Base-by-base conservation (phyloP, 1,139 yeast genomes). In the Oligophagozyma castellii region DNA sequence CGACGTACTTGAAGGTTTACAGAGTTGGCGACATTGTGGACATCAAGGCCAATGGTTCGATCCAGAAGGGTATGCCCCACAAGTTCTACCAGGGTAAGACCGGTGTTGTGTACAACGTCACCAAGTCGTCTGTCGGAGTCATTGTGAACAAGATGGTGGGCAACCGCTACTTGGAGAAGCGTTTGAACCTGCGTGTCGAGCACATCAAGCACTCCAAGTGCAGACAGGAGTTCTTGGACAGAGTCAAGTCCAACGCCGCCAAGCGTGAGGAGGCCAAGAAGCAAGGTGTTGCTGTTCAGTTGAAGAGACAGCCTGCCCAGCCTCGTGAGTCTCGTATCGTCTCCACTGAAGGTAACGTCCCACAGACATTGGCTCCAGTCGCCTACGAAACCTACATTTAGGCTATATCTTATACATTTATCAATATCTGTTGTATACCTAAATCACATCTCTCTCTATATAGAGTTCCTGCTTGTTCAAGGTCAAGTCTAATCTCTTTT, bases 61-160 rank as follows among this genome's bases (percentile, higher is more conserved):
- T 86, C 72, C 96, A 89, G 67, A 84, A 86, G 77, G 96, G 98
- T 80, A 84, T 89, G 95, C 98, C 98, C 65, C 95, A 83, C 84
- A 89, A 89, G 74, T 86, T 74, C 79, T 89, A 89, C 95, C 95
- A 86, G 74, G 98, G 98, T 70, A 89, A 84, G 79, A 89, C 98
- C 51, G 98, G 98, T 77, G 83, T 86, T 53, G 77, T 89, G 49
- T 89, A 75, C 93, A 89, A 89, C 76, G 92, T 89, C 53, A 89
- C 98, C 77, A 89, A 81, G 75, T 69, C 94, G 43, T 72, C 98
- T 45, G 96, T 89, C 50, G 98, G 98, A 76, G 93, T 89, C 55
- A 81, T 89, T 61, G 67, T 89, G 63, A 79, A 89, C 92, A 89
- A 89, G 78, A 75, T 86, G 65, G 96, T 89, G 56, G 96, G 96